These are phyloP conservation scores for Xylariaceae sp. DNA, from an alignment of 2,329 filamentous ascomycete species.

Conservation along the genomic window DNA sequence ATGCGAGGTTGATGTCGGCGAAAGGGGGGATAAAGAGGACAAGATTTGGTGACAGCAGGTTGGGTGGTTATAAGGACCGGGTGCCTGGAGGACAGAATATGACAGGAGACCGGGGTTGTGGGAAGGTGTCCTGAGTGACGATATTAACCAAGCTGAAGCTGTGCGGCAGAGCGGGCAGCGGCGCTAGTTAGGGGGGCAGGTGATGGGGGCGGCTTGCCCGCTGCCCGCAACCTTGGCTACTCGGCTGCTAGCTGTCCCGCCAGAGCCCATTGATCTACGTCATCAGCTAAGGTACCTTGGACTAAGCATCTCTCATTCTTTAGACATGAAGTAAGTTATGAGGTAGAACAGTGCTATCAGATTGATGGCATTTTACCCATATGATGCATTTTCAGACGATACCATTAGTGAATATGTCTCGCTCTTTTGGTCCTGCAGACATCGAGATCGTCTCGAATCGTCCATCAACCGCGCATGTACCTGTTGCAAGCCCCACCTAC, in stretches of 20 bases:
- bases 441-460: too few relatives aligned
- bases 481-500: too few relatives aligned
- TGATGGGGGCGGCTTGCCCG: background rate
- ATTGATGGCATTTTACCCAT: too few relatives aligned
- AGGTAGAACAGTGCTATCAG: too few relatives aligned
- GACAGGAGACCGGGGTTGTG: conserved; percentile 3
- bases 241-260: background rate
- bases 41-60: background rate
- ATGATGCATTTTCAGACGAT: too few relatives aligned
- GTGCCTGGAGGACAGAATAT: background rate
- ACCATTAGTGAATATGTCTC: too few relatives aligned
- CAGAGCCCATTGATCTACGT: background rate
- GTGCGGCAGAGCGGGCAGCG: conserved; percentile 1
- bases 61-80: background rate
- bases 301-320: too few relatives aligned
- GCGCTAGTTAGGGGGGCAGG: background rate
- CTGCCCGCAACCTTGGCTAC: background rate
- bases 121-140: conserved; percentile 22
- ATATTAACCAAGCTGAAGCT: conserved; percentile 15
- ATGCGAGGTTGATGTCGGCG: background rate
- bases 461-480: too few relatives aligned
- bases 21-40: background rate
- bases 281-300: background rate
- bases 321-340: too few relatives aligned
- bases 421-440: too few relatives aligned